Evolutionary conservation across 2,329 filamentous ascomycete genomes (phyloP), one percentile per base, ranked within the genome.

Genomic region (Fusarium sp.): DNA sequence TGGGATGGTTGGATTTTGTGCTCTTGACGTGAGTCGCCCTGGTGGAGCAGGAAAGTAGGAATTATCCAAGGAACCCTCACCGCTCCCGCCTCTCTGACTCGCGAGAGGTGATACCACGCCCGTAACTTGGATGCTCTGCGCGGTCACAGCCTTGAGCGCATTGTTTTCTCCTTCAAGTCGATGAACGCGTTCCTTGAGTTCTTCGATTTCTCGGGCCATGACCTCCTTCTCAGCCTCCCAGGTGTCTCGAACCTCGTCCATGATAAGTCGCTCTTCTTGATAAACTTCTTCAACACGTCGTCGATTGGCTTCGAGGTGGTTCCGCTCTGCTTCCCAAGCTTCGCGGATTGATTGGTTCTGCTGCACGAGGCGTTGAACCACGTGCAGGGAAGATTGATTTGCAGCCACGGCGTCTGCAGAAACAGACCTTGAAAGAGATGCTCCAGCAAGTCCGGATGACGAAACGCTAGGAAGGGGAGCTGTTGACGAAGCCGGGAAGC

Each of bases 261-360:
- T 86, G 56, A 86, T 79, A 48, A 77, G 77, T 9, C 83, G 82
- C 69, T 87, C 84, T 67, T 86, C 83, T 63, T 81, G 81, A 69
- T 86, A 86, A n/a, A 86, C 81, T 70, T 85, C 82, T 67, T 86
- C 85, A 6, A 82, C 84, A 15, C 83, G 81, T 44, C 81, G 80
- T 12, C 85, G 82, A 63, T 83, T 85, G 8, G 83, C 83, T 69
- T 87, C 84, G 56, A 87, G 77, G 56, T 86, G 81, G 48, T 81
- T 82, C 32, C 85, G 81, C 71, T 87, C 85, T 11, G 82, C 82
- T 68, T 84, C 83, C 83, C 84, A 86, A 20, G 81, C 83, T 58
- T 85, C 83, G 23, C 81, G 77, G 39, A 82, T 82, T 26, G 78
- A 69, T 30, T 75, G 70, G 65, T 82, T 82, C 65, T 83, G 82